phyloP scores from a whole-genome alignment of 768 basidiomycete species.

The Auricularia heimuer region DNA sequence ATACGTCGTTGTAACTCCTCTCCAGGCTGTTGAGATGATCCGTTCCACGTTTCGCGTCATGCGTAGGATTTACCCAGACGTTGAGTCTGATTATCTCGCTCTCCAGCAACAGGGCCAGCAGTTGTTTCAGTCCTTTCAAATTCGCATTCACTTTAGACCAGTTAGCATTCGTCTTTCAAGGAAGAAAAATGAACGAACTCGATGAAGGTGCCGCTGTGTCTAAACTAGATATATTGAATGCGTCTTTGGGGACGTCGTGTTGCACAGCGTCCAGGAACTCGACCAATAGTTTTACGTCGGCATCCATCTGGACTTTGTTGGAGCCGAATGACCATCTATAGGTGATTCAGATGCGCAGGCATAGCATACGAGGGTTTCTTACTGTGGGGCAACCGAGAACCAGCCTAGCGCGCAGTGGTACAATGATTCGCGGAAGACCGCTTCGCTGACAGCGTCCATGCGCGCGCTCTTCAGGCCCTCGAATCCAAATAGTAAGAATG shows the following conservation, averaged over 20 bases:
- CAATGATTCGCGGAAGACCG: conserved; percentile 58
- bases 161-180: background rate
- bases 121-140: conserved; percentile 58
- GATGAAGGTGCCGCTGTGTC: conserved; percentile 46
- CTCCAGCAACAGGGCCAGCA: conserved; percentile 78
- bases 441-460: conserved; percentile 75
- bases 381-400: conserved; percentile 95
- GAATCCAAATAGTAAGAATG: conserved; percentile 87
- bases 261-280: conserved; percentile 76
- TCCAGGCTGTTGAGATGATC: conserved; percentile 51
- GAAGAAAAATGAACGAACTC: conserved; percentile 19
- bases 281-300: conserved; percentile 77
- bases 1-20: conserved; percentile 53
- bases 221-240: conserved; percentile 17
- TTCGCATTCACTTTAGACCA: background rate
- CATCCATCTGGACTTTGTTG: conserved; percentile 79
- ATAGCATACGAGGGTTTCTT: conserved; percentile 21
- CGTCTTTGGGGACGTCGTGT: conserved; percentile 56
- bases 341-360: background rate
- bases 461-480: conserved; percentile 83
- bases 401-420: conserved; percentile 79
- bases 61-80: conserved; percentile 86
- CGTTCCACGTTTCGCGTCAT: conserved; percentile 57
- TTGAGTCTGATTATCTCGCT: conserved; percentile 79
- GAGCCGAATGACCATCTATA: conserved; percentile 93